Base-by-base conservation (phyloP, 2,329 filamentous ascomycete species). In the Colletotrichum lentis region DNA sequence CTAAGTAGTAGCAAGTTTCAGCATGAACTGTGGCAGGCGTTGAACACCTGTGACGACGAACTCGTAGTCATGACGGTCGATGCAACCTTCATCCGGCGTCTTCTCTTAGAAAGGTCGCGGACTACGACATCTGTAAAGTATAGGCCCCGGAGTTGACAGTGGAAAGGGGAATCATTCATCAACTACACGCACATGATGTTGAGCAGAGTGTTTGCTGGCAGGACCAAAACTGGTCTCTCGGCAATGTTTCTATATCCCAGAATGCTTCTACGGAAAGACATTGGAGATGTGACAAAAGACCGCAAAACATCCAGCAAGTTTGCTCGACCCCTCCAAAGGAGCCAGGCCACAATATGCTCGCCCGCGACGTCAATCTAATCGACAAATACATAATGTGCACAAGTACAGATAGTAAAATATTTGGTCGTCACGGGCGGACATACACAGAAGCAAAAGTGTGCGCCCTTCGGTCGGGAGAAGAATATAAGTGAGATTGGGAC, bases 211-310 rank as follows among this genome's bases (percentile, higher is more conserved):
- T 31, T 31, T 31, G 27, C 6, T 47, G 10, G 46, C 43, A 11
- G 18, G 75, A 73, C 79, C 79, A 81, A 81, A 80, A 80, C 75
- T 80, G 77, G 74, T 70, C 76, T 79, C 77, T 71, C 58, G 73
- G 77, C 74, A 76, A 75, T 76, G 73, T 68, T 76, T 75, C 37
- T 20, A 3, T 11, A 43, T 56, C 27, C 14, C 7, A 31, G 4
- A 43, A n/a, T 73, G 65, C 70, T 72, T 74, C 75, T 73, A 64
- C 74, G 72, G 56, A 69, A 52, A 41, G 72, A 71, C 73, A 74
- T 61, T 71, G 71, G 62, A 64, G 18, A 53, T 61, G 75, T 76
- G 69, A 74, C 74, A 72, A 73, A 74, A 35, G 71, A 73, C 77
- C 77, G 80, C 80, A 79, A 80, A 80, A 57, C 31, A 54, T 58